Conservation (phyloP, 2,329 filamentous ascomycete species). For the Fusarium pseudograminearum region DNA sequence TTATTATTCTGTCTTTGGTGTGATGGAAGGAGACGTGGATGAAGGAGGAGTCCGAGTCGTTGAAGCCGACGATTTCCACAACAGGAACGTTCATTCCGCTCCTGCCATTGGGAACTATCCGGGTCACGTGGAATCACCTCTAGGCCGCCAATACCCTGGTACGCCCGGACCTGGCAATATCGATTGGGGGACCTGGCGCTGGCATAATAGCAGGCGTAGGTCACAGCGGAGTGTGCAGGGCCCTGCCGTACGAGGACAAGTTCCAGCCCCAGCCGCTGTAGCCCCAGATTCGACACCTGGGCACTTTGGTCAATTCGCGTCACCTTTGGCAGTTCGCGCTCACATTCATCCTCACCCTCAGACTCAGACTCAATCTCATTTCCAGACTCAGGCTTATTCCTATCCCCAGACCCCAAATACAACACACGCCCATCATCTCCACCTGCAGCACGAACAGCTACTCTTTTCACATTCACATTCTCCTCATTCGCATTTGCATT, state of each 20-base stretch:
- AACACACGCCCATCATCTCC: constrained; percentile 19
- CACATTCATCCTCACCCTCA: constrained; percentile 11
- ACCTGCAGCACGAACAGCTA: constrained; percentile 24
- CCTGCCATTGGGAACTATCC: constrained; percentile 8
- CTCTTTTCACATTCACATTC: constrained; percentile 22
- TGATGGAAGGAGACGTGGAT: constrained; percentile 27
- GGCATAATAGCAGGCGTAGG: constrained; percentile 25
- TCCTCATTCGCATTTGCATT: constrained; percentile 12
- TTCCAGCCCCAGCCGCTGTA: constrained; percentile 1
- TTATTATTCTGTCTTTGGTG: constrained; percentile 40
- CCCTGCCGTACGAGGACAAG: background rate
- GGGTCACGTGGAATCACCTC: constrained; percentile 33
- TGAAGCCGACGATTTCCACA: constrained; percentile 29
- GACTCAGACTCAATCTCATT: constrained; percentile 11
- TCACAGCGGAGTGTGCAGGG: constrained; percentile 20
- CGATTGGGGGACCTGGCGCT: constrained; percentile 35
- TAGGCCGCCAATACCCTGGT: constrained; percentile 19
- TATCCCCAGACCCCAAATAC: constrained; percentile 11
- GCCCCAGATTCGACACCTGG: constrained; percentile 26
- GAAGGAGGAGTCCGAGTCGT: constrained; percentile 23
- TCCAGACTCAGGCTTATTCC: constrained; percentile 13
- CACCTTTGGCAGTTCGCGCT: constrained; percentile 28
- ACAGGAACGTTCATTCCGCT: constrained; percentile 1
- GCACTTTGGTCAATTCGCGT: constrained; percentile 40
- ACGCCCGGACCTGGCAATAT: constrained; percentile 9